Percentiles rank a stretch among this genome's conserved stretches.
Conservation (phyloP, 331 rosid genomes). For the Quercus phellos region DNA sequence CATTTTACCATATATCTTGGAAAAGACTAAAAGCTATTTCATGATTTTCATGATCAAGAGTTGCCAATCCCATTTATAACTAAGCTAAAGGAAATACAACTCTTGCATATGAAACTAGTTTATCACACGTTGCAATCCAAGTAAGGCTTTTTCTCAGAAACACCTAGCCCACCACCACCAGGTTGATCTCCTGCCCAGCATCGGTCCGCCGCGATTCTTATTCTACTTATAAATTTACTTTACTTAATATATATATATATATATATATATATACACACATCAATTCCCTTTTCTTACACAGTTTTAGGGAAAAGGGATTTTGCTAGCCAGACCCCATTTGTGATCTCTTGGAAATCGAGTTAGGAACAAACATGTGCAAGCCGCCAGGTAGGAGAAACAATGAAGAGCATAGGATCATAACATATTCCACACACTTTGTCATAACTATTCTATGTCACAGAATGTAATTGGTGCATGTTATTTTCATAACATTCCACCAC, state of each 20-base stretch:
- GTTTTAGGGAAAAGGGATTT: background rate
- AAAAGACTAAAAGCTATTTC: too few species aligned
- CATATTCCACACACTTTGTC: too few species aligned
- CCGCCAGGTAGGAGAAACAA: background rate
- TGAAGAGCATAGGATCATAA: background rate
- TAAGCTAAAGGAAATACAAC: background rate
- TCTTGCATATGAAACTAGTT: background rate
- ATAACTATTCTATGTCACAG: too few species aligned
- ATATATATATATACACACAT: background rate
- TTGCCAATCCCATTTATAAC: background rate
- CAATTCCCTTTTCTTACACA: too few species aligned
- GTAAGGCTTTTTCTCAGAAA: conserved; percentile 28
- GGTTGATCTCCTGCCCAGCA: conserved; percentile 44
- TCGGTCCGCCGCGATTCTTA: conserved; percentile 61
- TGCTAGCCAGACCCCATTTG: conserved; percentile 1
- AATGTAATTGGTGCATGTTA: too few species aligned
- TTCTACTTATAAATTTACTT: conserved; percentile 14
- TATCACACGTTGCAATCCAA: background rate
- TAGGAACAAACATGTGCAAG: conserved; percentile 16
- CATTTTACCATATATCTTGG: too few species aligned
- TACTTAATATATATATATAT: background rate
- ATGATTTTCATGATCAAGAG: background rate
- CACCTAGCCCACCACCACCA: conserved; percentile 15
- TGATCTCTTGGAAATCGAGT: conserved; percentile 17
- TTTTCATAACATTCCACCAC: too few species aligned